phyloP scores from a whole-genome alignment of 2,329 filamentous ascomycete genomes.

The Aspergillus sp. region DNA sequence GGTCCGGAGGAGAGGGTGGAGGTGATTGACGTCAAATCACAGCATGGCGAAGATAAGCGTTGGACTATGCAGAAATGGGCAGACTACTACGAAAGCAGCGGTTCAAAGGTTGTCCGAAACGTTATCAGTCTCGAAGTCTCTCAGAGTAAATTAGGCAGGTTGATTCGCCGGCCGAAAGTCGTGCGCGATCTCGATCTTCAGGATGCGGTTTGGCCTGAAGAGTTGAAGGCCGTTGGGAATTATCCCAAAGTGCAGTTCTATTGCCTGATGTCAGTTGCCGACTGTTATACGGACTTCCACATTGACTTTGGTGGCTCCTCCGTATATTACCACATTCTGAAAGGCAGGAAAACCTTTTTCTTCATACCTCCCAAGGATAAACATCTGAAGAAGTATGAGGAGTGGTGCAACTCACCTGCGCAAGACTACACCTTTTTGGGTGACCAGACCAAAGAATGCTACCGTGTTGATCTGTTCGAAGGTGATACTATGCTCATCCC shows the following conservation, averaged over 20 bases:
- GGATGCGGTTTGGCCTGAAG: conserved; percentile 52
- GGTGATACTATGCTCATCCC: conserved; percentile 71
- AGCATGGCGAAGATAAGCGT: conserved; percentile 63
- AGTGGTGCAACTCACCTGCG: conserved; percentile 67
- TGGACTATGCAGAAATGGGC: conserved; percentile 68
- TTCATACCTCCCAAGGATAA: conserved; percentile 69
- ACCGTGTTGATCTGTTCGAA: conserved; percentile 63
- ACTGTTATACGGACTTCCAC: conserved; percentile 71
- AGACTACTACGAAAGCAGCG: conserved; percentile 64
- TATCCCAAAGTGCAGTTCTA: conserved; percentile 67
- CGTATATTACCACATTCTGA: conserved; percentile 69
- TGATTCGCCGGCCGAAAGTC: conserved; percentile 63
- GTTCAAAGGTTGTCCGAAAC: conserved; percentile 63
- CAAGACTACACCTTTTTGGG: conserved; percentile 67
- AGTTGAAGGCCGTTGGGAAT: conserved; percentile 54
- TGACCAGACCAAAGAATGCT: conserved; percentile 65
- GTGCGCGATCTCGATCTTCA: conserved; percentile 62
- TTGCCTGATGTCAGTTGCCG: conserved; percentile 68
- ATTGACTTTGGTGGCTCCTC: conserved; percentile 71
- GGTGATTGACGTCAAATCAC: conserved; percentile 69
- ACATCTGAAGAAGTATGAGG: conserved; percentile 68
- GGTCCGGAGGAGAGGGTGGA: conserved; percentile 63
- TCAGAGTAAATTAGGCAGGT: conserved; percentile 59
- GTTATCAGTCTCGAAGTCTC: conserved; percentile 70
- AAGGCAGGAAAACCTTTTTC: conserved; percentile 69